Conservation (phyloP, 768 basidiomycete genomes). For the Terana coerulea region DNA sequence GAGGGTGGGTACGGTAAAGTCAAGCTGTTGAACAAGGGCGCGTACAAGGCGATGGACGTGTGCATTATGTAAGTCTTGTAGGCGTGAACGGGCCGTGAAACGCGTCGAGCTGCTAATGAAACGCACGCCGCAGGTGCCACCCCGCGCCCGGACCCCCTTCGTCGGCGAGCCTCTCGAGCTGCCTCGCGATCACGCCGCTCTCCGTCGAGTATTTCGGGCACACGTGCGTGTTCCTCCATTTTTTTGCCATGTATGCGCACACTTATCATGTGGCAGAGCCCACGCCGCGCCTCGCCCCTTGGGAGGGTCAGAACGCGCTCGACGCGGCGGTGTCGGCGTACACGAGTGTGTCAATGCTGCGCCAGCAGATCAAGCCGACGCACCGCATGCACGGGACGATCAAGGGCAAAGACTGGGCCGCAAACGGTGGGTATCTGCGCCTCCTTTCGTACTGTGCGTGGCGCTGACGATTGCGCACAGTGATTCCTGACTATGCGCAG, state of each 20-base stretch:
- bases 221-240: conserved; percentile 43
- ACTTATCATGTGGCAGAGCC: conserved; percentile 40
- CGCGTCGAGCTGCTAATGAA: background rate
- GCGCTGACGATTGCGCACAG: conserved; percentile 31
- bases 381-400: conserved; percentile 81
- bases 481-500: conserved; percentile 79
- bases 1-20: conserved; percentile 78
- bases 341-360: conserved; percentile 70
- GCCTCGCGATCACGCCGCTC: conserved; percentile 58
- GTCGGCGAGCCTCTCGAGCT: conserved; percentile 61
- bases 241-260: background rate
- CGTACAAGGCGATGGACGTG: conserved; percentile 71
- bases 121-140: conserved; percentile 55
- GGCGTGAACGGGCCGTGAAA: too few species aligned
- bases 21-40: conserved; percentile 59
- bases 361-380: conserved; percentile 78
- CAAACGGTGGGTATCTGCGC: conserved; percentile 49
- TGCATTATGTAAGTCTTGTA: conserved; percentile 62
- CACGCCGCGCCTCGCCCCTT: conserved; percentile 78
- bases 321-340: conserved; percentile 87
- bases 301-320: conserved; percentile 81
- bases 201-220: conserved; percentile 68
- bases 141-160: conserved; percentile 74
- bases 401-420: conserved; percentile 69
- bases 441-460: background rate